Evolutionary conservation across 495 filamentous ascomycete genomes (phyloP), one percentile per base, ranked within the genome.

Genomic region (Xylaria sp.): DNA sequence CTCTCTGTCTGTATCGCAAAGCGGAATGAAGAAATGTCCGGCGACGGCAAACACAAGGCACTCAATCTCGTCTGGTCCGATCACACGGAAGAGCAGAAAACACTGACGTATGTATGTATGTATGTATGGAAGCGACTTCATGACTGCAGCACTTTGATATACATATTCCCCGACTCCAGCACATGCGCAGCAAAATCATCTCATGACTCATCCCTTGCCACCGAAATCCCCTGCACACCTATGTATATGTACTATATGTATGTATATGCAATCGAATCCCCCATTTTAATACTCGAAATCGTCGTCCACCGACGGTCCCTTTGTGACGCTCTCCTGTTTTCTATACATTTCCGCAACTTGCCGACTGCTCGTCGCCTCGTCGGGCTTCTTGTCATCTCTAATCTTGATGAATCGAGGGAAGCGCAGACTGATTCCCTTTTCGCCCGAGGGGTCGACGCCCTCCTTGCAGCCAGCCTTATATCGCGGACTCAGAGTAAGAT

Each of bases 341-440:
- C 90, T 86, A 85, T 98, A 99, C 95, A 99, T 97, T 81, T 99
- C 96, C 7, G 94, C 94, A 19, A 98, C 91, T 78, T 93, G 92
- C 64, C 90, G 84, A 53, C 87, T 92, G 24, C 85, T 92, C 29
- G 95, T 98, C 44, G 96, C 97, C 82, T 96, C 87, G 43, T 97
- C 96, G 0, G 93, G 88, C 82, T 95, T 97, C 85, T 99, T 99
- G 76, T 99, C 96, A 58, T 97, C 94, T 61, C 96, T 85, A 26
- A 90, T 80, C 79, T 93, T 93, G 78, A 99, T 94, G 75, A 97
- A 98, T 29, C 96, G 83, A 8, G 96, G 96, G 79, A 99, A 99
- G 35, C 96, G 84, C 66, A 99, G 81, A 73, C 90, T 93, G 53
- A 99, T 90, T 2, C 96, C 96, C 85, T 95, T 97, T 68, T 88